Conservation (phyloP, 2,329 filamentous ascomycete species). For the Fusarium albosuccineum region DNA sequence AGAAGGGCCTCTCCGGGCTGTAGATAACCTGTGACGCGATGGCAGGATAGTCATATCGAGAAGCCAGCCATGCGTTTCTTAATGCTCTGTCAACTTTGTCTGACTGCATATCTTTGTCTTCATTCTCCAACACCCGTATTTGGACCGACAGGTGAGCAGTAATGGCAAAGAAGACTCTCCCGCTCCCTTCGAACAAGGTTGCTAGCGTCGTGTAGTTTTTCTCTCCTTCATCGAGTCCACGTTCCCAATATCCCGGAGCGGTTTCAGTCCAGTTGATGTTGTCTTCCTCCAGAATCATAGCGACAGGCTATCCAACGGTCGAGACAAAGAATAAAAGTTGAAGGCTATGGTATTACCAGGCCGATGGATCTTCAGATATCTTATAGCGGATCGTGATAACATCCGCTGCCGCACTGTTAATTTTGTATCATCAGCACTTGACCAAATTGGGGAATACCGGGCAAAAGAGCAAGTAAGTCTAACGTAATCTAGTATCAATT, state of each 20-base stretch:
- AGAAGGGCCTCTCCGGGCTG: background rate
- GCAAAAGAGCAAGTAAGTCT: no score
- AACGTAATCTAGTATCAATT: no score
- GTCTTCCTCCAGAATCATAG: background rate
- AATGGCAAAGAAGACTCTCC: constrained; percentile 10
- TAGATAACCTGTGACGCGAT: background rate
- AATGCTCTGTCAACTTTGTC: background rate
- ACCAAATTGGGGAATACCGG: no score
- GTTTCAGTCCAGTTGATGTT: background rate
- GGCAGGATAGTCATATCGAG: background rate
- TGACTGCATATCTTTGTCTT: background rate
- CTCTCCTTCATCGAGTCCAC: constrained; percentile 7
- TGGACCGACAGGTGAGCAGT: background rate
- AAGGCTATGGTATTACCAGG: no score
- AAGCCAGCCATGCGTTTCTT: background rate
- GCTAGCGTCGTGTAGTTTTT: background rate
- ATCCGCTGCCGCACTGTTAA: no score
- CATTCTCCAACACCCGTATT: background rate
- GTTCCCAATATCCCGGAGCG: constrained; percentile 1
- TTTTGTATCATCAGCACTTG: no score
- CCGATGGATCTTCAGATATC: no score
- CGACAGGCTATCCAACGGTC: background rate
- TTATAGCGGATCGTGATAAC: no score
- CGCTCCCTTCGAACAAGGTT: constrained; percentile 1
- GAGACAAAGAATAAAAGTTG: no score